Conservation (phyloP, 2,329 filamentous ascomycete species). For the Diaporthe helianthi region DNA sequence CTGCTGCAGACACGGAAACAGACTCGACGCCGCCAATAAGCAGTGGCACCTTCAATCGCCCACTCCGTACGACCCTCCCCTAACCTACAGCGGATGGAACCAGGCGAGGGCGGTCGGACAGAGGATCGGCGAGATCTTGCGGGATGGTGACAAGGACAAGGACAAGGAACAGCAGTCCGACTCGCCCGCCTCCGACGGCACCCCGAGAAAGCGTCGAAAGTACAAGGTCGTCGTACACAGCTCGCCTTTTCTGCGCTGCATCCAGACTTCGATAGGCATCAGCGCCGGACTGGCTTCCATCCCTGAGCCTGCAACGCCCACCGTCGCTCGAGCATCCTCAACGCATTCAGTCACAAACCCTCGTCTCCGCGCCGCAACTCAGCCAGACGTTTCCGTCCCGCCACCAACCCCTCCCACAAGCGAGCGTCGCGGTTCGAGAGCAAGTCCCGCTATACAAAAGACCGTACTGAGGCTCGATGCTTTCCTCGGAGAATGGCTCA, state of each 20-base stretch:
- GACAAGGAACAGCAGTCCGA: constrained; percentile 53
- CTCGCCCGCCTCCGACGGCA: constrained; percentile 36
- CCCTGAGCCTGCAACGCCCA: constrained; percentile 41
- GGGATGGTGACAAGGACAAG: constrained; percentile 47
- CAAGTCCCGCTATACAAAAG: constrained; percentile 52
- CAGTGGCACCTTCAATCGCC: constrained; percentile 94
- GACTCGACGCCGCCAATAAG: constrained; percentile 92
- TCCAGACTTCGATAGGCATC: constrained; percentile 90
- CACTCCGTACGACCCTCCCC: constrained; percentile 91
- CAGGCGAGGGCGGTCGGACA: constrained; percentile 83
- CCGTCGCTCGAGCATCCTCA: constrained; percentile 34
- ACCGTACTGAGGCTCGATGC: constrained; percentile 82
- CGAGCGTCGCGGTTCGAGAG: constrained; percentile 13
- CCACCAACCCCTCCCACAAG: constrained; percentile 34
- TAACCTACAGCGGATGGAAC: constrained; percentile 93
- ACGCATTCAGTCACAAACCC: constrained; percentile 29
- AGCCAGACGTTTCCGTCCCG: constrained; percentile 34
- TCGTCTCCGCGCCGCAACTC: constrained; percentile 35
- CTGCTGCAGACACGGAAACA: constrained; percentile 77
- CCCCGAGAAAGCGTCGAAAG: constrained; percentile 53
- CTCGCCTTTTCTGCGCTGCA: constrained; percentile 91
- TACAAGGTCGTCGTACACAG: constrained; percentile 87
- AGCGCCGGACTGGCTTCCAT: constrained; percentile 79
- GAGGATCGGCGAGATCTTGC: constrained; percentile 78
- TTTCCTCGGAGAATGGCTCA: constrained; percentile 95